Percentiles rank a stretch among this genome's conserved stretches.
Evolutionary conservation across 2,329 filamentous ascomycete species (phyloP).

Genomic region (Chrysoporthe austroafricana): DNA sequence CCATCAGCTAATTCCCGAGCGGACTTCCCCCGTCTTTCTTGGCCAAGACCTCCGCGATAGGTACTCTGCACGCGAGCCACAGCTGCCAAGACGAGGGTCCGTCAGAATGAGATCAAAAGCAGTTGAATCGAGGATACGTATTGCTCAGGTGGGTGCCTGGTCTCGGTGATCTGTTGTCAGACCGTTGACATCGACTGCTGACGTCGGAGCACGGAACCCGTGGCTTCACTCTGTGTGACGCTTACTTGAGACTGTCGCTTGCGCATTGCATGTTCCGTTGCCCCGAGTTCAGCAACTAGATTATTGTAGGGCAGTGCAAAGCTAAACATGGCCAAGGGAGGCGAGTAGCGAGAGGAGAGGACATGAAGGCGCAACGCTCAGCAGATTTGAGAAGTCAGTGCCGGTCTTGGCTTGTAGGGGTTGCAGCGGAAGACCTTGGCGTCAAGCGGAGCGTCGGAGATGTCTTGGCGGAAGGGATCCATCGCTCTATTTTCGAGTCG

Average conservation of each 20-base stretch:
- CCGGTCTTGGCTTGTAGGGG: slow-evolving; percentile 10
- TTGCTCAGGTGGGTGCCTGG: slow-evolving; percentile 59
- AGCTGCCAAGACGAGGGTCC: too few relatives aligned
- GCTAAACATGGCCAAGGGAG: not conserved
- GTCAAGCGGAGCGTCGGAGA: not conserved
- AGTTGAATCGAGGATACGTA: not conserved
- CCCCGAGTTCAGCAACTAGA: not conserved
- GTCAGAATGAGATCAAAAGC: too few relatives aligned
- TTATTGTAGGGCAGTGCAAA: slow-evolving; percentile 6
- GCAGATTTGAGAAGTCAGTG: not conserved
- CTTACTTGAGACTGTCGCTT: not conserved
- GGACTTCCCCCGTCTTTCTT: too few relatives aligned
- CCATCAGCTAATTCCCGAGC: too few relatives aligned
- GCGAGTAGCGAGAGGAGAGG: not conserved
- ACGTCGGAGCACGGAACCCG: not conserved
- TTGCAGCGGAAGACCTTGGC: slow-evolving; percentile 13
- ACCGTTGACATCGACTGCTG: not conserved
- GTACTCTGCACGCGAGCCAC: too few relatives aligned
- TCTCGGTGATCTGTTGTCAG: not conserved
- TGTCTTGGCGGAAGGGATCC: slow-evolving; percentile 1
- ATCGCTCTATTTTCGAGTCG: not conserved
- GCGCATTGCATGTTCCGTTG: not conserved
- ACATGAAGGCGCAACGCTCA: not conserved
- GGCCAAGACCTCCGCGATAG: too few relatives aligned
- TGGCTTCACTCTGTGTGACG: not conserved